Base-by-base conservation (phyloP, 2,329 filamentous ascomycete genomes). In the Xylariomycetidae sp. region DNA sequence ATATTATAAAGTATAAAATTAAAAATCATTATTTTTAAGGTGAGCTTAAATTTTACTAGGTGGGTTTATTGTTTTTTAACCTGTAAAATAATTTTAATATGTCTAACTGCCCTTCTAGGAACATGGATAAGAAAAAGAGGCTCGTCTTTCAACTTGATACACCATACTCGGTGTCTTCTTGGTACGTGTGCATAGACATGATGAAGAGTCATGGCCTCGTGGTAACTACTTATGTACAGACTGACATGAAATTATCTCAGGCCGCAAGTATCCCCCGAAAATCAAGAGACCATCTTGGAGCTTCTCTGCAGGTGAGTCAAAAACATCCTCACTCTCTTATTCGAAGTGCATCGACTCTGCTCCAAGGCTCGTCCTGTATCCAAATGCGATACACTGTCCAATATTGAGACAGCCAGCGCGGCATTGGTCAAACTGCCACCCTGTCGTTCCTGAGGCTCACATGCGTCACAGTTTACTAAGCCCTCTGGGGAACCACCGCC, bases 211-310 rank as follows among this genome's bases (percentile, higher is more conserved):
- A n/a, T n/a, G n/a, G n/a, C n/a, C n/a, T n/a, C n/a, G n/a, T n/a
- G n/a, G n/a, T n/a, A n/a, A n/a, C n/a, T n/a, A n/a, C n/a, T n/a
- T n/a, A n/a, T n/a, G n/a, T n/a, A n/a, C n/a, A n/a, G n/a, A 18
- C 19, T 34, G 7, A 25, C 15, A 30, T 12, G 20, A 11, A 8
- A 16, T 11, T 9, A 6, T 3, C n/a, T 5, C 30, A 87, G 82
- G 80, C 82, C 82, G 6, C 57, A 68, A 26, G 67, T 84, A 27
- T 63, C 66, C 2, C 51, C 61, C 13, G 63, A 75, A 30, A 67
- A 84, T 33, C 79, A 85, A 55, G 71, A 80, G 32, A 66, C 69
- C 4, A 80, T 85, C 23, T 53, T 85, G 8, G 79, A 85, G 42
- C 63, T 87, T 30, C 64, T 85, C 5, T 83, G 75, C 72, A 72